Evolutionary conservation across 768 basidiomycete species (phyloP).

Genomic region (Trametes cubensis): DNA sequence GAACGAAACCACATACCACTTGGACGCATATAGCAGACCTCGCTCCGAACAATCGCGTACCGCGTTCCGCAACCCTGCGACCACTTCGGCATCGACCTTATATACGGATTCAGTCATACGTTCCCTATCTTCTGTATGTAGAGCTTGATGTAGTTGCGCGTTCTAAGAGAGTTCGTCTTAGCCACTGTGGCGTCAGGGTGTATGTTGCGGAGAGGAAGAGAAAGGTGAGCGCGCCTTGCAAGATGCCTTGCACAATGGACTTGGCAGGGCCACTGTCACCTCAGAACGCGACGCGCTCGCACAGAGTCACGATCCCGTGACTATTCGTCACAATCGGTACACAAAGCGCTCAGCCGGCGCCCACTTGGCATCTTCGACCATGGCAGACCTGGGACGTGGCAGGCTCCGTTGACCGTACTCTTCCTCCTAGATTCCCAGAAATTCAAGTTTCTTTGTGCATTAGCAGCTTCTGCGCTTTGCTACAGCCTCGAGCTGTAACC

Average conservation of each 20-base stretch:
- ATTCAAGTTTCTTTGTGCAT: too few relatives aligned
- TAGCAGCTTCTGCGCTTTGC: too few relatives aligned
- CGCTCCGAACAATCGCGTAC: slow-evolving; percentile 75
- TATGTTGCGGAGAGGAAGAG: not conserved
- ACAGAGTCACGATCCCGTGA: not conserved
- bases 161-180: too few relatives aligned
- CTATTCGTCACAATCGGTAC: slow-evolving; percentile 3
- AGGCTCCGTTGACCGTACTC: not conserved
- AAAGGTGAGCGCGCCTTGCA: not conserved
- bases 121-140: too few relatives aligned
- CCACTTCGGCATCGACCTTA: slow-evolving; percentile 50
- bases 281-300: slow-evolving; percentile 17
- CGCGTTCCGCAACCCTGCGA: slow-evolving; percentile 60
- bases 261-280: slow-evolving; percentile 1
- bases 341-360: not conserved
- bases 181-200: not conserved
- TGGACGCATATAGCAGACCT: slow-evolving; percentile 69
- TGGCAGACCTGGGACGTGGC: slow-evolving; percentile 5
- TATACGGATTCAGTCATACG: slow-evolving; percentile 10
- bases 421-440: not conserved
- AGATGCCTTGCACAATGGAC: too few relatives aligned
- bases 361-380: slow-evolving; percentile 14
- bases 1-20: slow-evolving; percentile 57
- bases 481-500: too few relatives aligned
- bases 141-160: too few relatives aligned